Percentiles rank a stretch among this genome's conserved stretches.
These are phyloP conservation scores for Bondarzewia mesenterica DNA, from an alignment of 1,284 basidiomycete genomes.

Conservation along the genomic window DNA sequence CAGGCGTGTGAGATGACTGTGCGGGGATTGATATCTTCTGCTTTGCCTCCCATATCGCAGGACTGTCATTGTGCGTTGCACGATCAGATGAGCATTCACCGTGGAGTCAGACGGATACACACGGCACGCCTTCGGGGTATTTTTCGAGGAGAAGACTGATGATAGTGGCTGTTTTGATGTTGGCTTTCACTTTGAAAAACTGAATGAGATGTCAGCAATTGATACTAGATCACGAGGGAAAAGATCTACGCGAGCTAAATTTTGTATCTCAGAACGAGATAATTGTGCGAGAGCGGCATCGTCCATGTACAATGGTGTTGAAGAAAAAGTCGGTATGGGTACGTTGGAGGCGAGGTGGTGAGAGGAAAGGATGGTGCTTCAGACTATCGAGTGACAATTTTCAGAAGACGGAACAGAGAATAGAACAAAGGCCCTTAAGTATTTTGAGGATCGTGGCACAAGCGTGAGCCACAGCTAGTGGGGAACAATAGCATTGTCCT, in stretches of 20 bases:
- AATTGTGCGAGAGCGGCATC: neutral
- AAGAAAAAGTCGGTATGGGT: neutral
- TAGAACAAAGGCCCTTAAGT: too few relatives aligned
- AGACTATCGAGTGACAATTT: neutral
- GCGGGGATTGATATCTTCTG: too few relatives aligned
- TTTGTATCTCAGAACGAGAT: neutral
- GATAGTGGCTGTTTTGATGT: neutral
- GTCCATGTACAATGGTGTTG: neutral
- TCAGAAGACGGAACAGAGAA: too few relatives aligned
- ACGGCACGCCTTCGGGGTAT: neutral
- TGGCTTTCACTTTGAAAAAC: neutral
- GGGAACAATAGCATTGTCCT: too few relatives aligned
- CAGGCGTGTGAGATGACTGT: too few relatives aligned
- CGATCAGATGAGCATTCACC: too few relatives aligned
- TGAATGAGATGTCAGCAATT: neutral
- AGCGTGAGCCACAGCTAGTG: too few relatives aligned
- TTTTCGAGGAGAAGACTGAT: neutral
- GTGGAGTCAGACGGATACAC: too few relatives aligned
- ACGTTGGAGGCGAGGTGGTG: neutral
- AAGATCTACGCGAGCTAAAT: neutral
- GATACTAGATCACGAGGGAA: neutral
- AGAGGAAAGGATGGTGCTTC: neutral
- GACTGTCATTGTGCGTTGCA: too few relatives aligned
- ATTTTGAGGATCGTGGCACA: too few relatives aligned
- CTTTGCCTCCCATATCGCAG: too few relatives aligned